These are phyloP conservation scores for Sutorius eximius DNA, from an alignment of 1,284 basidiomycete species.

Conservation along the genomic window DNA sequence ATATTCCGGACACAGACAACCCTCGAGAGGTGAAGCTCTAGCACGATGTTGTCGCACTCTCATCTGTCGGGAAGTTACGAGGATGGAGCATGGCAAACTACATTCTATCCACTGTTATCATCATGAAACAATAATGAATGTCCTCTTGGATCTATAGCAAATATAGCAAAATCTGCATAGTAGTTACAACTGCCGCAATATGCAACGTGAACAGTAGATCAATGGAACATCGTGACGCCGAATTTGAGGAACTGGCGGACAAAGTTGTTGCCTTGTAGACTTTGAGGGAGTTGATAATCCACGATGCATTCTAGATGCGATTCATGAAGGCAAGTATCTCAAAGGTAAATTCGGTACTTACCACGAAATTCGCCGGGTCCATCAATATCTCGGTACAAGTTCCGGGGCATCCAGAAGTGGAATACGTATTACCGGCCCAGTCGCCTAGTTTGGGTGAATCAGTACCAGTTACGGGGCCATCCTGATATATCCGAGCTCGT, in stretches of 20 bases:
- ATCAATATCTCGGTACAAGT: constrained; percentile 63
- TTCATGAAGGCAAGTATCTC: neutral
- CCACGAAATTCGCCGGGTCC: constrained; percentile 69
- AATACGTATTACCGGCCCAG: constrained; percentile 79
- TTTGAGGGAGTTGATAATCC: constrained; percentile 57
- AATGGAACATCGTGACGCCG: constrained; percentile 2
- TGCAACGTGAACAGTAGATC: constrained; percentile 4
- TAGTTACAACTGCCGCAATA: constrained; percentile 2
- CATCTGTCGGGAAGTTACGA: neutral
- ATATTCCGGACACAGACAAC: constrained; percentile 18
- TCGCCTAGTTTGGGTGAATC: constrained; percentile 50
- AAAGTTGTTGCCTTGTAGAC: constrained; percentile 50
- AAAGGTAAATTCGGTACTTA: constrained; percentile 32
- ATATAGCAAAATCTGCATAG: constrained; percentile 17
- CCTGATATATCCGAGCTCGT: constrained; percentile 8
- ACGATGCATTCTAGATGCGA: constrained; percentile 52
- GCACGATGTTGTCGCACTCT: neutral
- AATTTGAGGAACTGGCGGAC: constrained; percentile 29
- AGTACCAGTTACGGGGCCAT: constrained; percentile 9
- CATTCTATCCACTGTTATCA: constrained; percentile 12
- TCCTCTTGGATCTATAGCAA: constrained; percentile 16
- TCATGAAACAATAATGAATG: constrained; percentile 10
- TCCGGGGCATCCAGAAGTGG: constrained; percentile 70
- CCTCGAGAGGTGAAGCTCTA: constrained; percentile 57
- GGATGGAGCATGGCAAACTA: constrained; percentile 7